These are phyloP conservation scores for Serendipita sp. DNA, from an alignment of 768 basidiomycete genomes.

Conservation along the genomic window DNA sequence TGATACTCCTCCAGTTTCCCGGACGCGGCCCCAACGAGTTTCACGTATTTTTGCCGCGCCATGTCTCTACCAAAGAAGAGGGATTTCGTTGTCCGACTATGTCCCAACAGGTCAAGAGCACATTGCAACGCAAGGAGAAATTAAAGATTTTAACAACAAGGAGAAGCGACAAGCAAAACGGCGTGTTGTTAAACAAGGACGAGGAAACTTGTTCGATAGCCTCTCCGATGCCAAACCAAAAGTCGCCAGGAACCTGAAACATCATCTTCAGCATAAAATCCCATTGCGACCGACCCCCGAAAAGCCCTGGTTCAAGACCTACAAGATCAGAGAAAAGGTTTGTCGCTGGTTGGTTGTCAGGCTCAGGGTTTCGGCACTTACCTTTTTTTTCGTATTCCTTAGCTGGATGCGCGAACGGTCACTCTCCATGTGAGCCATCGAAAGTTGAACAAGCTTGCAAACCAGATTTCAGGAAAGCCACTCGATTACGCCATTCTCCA, in stretches of 20 bases:
- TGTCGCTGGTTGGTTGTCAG: background rate
- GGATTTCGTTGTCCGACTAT: too few species aligned
- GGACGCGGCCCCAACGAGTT: background rate
- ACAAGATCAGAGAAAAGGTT: background rate
- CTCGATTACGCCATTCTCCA: slow-evolving; percentile 92
- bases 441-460: slow-evolving; percentile 75
- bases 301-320: background rate
- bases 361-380: background rate
- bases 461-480: slow-evolving; percentile 75
- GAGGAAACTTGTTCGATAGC: slow-evolving; percentile 40
- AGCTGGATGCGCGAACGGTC: background rate
- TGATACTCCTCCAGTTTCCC: too few species aligned
- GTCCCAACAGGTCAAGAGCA: too few species aligned
- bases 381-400: too few species aligned
- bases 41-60: background rate
- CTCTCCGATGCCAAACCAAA: slow-evolving; percentile 54
- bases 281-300: background rate
- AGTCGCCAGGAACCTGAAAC: background rate
- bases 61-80: too few species aligned
- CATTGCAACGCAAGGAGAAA: background rate
- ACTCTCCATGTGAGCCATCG: slow-evolving; percentile 29
- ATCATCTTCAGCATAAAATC: background rate
- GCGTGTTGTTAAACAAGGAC: background rate
- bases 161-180: background rate
- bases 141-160: background rate